Conservation (phyloP, 352 stramenopile species). For the Phytophthora pseudosyringae region DNA sequence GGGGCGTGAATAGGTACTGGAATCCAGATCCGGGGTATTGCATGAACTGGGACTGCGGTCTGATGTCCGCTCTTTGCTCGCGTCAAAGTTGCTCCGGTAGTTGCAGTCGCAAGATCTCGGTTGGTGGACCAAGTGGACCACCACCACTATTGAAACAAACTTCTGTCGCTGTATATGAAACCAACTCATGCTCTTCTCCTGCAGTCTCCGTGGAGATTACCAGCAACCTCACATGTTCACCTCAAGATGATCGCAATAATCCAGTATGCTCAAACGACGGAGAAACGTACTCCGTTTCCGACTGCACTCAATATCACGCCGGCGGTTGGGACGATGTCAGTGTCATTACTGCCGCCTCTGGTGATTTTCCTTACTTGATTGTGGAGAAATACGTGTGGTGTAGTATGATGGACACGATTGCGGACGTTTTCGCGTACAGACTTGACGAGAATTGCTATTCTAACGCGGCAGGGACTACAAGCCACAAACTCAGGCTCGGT, state of each 20-base stretch:
- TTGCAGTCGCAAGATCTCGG: too few relatives aligned
- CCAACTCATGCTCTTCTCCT: too few relatives aligned
- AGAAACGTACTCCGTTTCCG: conserved; percentile 11
- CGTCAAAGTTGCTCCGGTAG: too few relatives aligned
- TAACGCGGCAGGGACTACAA: conserved; percentile 13
- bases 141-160: too few relatives aligned
- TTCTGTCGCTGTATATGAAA: too few relatives aligned
- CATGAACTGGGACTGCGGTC: too few relatives aligned
- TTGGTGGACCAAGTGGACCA: too few relatives aligned
- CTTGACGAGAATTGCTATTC: conserved; percentile 21
- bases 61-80: too few relatives aligned
- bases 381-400: conserved; percentile 11
- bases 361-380: background rate
- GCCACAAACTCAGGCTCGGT: conserved; percentile 12
- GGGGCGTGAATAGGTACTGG: too few relatives aligned
- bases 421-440: background rate
- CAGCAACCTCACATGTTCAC: background rate
- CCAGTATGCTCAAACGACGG: background rate
- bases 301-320: conserved; percentile 8
- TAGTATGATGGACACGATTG: background rate
- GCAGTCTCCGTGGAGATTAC: too few relatives aligned
- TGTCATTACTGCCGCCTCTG: background rate
- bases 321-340: conserved; percentile 12
- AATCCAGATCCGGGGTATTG: too few relatives aligned
- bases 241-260: conserved; percentile 7